These are phyloP conservation scores for Hypsizygus ulmarius DNA, from an alignment of 1,284 basidiomycete species.

Conservation along the genomic window DNA sequence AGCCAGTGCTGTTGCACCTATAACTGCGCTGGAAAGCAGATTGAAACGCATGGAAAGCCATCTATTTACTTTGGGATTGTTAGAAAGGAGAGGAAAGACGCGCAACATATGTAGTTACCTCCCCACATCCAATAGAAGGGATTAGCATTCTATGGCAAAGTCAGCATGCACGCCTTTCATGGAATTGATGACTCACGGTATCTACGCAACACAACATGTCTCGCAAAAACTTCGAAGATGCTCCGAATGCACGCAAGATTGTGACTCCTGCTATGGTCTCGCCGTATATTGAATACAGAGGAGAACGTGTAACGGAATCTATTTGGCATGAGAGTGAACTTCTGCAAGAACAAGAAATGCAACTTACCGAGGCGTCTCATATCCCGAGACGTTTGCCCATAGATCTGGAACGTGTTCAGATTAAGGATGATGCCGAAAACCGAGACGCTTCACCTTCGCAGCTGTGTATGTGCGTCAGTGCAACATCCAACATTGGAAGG, in stretches of 20 bases:
- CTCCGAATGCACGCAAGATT: constrained; percentile 86
- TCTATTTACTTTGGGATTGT: constrained; percentile 58
- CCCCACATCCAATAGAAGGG: constrained; percentile 90
- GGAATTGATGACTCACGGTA: constrained; percentile 48
- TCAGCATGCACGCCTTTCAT: constrained; percentile 1
- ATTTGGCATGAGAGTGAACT: constrained; percentile 1
- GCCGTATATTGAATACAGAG: constrained; percentile 89
- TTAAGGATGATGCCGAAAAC: not conserved
- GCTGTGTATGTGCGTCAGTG: constrained; percentile 27
- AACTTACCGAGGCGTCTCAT: constrained; percentile 77
- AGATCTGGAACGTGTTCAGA: constrained; percentile 54
- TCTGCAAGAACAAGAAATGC: not conserved
- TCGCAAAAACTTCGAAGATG: constrained; percentile 80
- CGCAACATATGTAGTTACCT: constrained; percentile 38
- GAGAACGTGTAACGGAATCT: constrained; percentile 89
- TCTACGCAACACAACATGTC: constrained; percentile 86
- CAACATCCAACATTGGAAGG: not conserved
- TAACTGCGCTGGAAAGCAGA: constrained; percentile 68
- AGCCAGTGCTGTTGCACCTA: constrained; percentile 71
- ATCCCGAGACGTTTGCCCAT: constrained; percentile 85
- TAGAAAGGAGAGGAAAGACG: constrained; percentile 6
- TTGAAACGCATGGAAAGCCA: constrained; percentile 85
- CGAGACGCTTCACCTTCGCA: constrained; percentile 38
- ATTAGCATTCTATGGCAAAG: constrained; percentile 56
- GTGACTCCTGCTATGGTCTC: constrained; percentile 89